These are phyloP conservation scores for Pascua guehoae DNA, from an alignment of 1,284 basidiomycete genomes.

Conservation along the genomic window DNA sequence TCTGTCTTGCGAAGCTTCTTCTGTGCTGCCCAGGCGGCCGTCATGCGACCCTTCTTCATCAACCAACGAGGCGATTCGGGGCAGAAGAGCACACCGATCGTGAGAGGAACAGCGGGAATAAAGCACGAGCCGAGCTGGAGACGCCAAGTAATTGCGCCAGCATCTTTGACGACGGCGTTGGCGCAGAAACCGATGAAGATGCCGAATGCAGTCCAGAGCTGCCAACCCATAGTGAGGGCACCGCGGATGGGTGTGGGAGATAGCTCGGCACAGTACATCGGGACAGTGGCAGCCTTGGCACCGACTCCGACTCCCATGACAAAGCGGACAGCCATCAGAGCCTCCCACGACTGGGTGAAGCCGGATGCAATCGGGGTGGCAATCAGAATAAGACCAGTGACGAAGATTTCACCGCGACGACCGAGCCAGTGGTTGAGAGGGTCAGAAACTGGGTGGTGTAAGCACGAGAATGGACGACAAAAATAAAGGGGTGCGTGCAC, in stretches of 20 bases:
- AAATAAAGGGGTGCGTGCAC: slow-evolving; percentile 19
- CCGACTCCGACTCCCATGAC: slow-evolving; percentile 47
- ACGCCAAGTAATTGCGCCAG: slow-evolving; percentile 47
- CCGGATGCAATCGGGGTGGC: slow-evolving; percentile 50
- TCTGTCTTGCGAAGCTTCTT: slow-evolving; percentile 60
- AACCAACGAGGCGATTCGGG: slow-evolving; percentile 36
- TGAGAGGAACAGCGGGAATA: slow-evolving; percentile 44
- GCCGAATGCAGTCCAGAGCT: slow-evolving; percentile 20
- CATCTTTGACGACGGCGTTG: slow-evolving; percentile 17
- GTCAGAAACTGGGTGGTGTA: slow-evolving; percentile 54
- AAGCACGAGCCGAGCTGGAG: slow-evolving; percentile 51
- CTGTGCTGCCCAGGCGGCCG: slow-evolving; percentile 63
- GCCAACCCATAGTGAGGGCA: slow-evolving; percentile 52
- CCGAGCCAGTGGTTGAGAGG: slow-evolving; percentile 69
- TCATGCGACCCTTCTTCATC: slow-evolving; percentile 52
- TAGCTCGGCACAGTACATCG: slow-evolving; percentile 45
- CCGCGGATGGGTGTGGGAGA: slow-evolving; percentile 53
- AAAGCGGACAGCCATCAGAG: slow-evolving; percentile 49
- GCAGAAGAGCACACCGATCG: slow-evolving; percentile 9
- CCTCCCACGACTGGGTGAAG: slow-evolving; percentile 58
- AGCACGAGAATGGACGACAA: no score
- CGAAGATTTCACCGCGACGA: slow-evolving; percentile 71
- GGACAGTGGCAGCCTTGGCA: slow-evolving; percentile 52
- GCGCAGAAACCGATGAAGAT: slow-evolving; percentile 32
- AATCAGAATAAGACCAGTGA: slow-evolving; percentile 55